Conservation (phyloP, 1,284 basidiomycete genomes). For the Phenoliferia sp. region DNA sequence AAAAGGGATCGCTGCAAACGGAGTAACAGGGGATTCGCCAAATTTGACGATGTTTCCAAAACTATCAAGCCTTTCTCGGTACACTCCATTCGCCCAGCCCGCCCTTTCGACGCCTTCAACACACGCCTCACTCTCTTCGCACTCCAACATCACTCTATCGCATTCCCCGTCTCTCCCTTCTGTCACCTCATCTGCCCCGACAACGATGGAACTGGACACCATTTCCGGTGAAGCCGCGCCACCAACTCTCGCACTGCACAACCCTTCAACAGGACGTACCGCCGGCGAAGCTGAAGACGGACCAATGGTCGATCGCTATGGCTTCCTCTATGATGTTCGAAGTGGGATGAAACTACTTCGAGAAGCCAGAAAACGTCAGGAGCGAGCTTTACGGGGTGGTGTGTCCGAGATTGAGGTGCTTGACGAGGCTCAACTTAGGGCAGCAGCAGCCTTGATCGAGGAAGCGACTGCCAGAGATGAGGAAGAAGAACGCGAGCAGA, state of each 20-base stretch:
- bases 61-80: constrained; percentile 25
- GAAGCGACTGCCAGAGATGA: constrained; percentile 40
- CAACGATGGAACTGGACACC: constrained; percentile 78
- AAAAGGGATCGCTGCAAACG: background rate
- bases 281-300: constrained; percentile 48
- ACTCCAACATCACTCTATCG: background rate
- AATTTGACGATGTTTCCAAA: constrained; percentile 22
- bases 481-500: constrained; percentile 39
- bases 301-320: constrained; percentile 83
- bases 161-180: background rate
- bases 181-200: background rate
- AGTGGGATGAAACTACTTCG: constrained; percentile 70
- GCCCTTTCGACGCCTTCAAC: constrained; percentile 13
- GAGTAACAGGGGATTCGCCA: constrained; percentile 9
- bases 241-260: constrained; percentile 53
- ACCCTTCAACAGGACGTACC: constrained; percentile 48
- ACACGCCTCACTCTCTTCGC: constrained; percentile 17
- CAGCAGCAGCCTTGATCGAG: background rate
- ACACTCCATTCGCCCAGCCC: constrained; percentile 19
- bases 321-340: constrained; percentile 86
- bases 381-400: constrained; percentile 64
- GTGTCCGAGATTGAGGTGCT: constrained; percentile 19
- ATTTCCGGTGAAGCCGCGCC: constrained; percentile 85
- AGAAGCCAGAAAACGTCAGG: constrained; percentile 56
- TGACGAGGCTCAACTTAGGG: constrained; percentile 1